A percentile compares a stretch with the other conserved stretches of the same genome.
Evolutionary conservation across 2,329 filamentous ascomycete genomes (phyloP).

Genomic region (Hypoxylon sp.): DNA sequence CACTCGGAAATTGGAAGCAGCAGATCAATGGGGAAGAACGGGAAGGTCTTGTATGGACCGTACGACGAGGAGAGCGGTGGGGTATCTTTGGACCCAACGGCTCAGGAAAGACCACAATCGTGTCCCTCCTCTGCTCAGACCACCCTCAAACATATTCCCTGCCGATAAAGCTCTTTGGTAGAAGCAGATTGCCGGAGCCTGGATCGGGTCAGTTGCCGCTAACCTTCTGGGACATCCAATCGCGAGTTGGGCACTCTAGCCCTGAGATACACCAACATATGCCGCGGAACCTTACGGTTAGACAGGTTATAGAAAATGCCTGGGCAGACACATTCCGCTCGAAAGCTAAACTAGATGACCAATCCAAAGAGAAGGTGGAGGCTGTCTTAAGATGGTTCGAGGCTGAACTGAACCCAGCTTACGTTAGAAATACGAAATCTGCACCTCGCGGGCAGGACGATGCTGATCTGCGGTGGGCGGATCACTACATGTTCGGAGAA

Average conservation of each 20-base stretch:
- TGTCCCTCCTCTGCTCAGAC: constrained; percentile 93
- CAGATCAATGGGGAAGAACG: constrained; percentile 61
- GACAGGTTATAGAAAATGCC: constrained; percentile 83
- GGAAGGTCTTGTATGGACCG: constrained; percentile 82
- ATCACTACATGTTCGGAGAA: constrained; percentile 75
- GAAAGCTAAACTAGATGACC: constrained; percentile 71
- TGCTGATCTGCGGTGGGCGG: constrained; percentile 70
- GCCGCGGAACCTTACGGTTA: constrained; percentile 79
- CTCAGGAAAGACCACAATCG: constrained; percentile 93
- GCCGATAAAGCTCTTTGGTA: constrained; percentile 87
- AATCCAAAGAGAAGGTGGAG: constrained; percentile 72
- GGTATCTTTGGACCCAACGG: constrained; percentile 94
- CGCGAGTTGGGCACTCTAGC: constrained; percentile 90
- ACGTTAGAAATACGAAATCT: constrained; percentile 45
- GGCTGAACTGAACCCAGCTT: constrained; percentile 75
- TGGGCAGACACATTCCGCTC: constrained; percentile 90
- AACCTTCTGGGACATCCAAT: constrained; percentile 92
- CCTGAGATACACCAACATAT: constrained; percentile 96
- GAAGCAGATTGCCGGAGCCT: constrained; percentile 79
- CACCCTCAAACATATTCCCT: constrained; percentile 94
- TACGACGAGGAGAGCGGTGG: constrained; percentile 87
- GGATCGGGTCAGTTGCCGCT: constrained; percentile 76
- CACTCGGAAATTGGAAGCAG: constrained; percentile 84
- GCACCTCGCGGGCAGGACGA: constrained; percentile 25
- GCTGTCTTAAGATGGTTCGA: constrained; percentile 82